Base-by-base conservation (phyloP, 306 rosid species). In the Trichosanthes truncata region DNA sequence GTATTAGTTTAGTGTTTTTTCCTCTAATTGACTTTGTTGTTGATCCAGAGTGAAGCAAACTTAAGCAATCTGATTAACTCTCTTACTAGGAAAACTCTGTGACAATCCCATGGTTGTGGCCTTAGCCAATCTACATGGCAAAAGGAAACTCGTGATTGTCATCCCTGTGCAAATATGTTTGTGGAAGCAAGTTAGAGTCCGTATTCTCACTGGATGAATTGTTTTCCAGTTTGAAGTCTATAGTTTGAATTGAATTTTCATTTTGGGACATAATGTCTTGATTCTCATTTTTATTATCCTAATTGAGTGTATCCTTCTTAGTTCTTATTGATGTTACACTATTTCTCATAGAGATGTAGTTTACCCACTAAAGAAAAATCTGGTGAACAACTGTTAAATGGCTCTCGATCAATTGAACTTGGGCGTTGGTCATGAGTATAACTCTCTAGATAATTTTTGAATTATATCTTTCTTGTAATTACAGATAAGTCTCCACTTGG, bases 1-100 rank as follows among this genome's bases (percentile, higher is more conserved):
- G 97, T 92, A 92, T 61, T 55, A 79, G 38, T 29, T 69, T 82
- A 76, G 61, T 72, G 43, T 26, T 38, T 83, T 75, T 77, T 17
- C 41, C 3, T 59, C 45, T 18, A 77, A 60, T 71, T 79, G 25
- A 29, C 49, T 51, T 56, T 45, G 72, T 23, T 77, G 40, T 49
- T 63, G 77, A 79, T 13, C 45, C 51, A 74, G 72, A 48, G 81
- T 38, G 68, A 73, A 80, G 63, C 41, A 63, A 78, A 53, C 62
- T 14, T 46, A 61, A 81, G 78, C 81, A 81, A 48, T 60, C 67
- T 35, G 55, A 60, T 17, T 77, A 77, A 45, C 56, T 57, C 49
- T 77, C 80, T 77, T 38, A 14, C n/a, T 56, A 35, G 65, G 40
- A n/a, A 11, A 52, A 18, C 41, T 55, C 25, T 77, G 48, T 55